Evolutionary conservation across 2,329 filamentous ascomycete genomes (phyloP), one percentile per base, ranked within the genome.

Genomic region (Tympanopsis confertula): DNA sequence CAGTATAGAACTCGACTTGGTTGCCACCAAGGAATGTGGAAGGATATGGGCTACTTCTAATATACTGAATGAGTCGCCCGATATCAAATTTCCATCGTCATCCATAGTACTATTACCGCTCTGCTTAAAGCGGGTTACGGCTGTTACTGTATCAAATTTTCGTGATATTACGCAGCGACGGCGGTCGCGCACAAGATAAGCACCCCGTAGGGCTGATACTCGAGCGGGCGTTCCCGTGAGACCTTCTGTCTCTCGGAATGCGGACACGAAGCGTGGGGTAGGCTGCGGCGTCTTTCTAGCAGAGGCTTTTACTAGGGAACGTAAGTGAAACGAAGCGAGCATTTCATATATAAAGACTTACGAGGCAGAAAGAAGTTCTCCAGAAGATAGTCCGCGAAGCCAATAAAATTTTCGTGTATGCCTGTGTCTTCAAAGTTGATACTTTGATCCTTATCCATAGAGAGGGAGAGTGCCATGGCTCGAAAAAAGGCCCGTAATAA

Each of bases 331-430:
- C 14, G 5, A 24, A 38, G 19, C 20, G 10, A 10, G 10, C n/a
- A n/a, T n/a, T 28, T 28, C 24, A n/a, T 41, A 32, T n/a, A 26
- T 29, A 29, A 15, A 13, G 14, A 39, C 41, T 35, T 43, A 50
- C 47, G 41, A 24, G 49, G 48, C 3, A 52, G 30, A 41, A 54
- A 55, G 38, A 54, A 54, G 38, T 48, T 46, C 39, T 52, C 40
- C 5, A 53, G 35, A 4, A 55, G 41, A 24, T 50, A 44, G 13
- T 47, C 45, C 14, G 47, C 50, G 24, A 28, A 28, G 41, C 30
- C n/a, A 28, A 30, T 26, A 14, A 13, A 15, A 38, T 41, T 36
- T 43, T 49, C 47, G 41, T 22, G 48, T 47, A 3, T 51, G 30
- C 40, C 52, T 54, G 37, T 53, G 53, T 37, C 47, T 46, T 39